Evolutionary conservation across 2,329 filamentous ascomycete genomes (phyloP), one percentile per base, ranked within the genome.

Genomic region (Cordyceps cicadae): DNA sequence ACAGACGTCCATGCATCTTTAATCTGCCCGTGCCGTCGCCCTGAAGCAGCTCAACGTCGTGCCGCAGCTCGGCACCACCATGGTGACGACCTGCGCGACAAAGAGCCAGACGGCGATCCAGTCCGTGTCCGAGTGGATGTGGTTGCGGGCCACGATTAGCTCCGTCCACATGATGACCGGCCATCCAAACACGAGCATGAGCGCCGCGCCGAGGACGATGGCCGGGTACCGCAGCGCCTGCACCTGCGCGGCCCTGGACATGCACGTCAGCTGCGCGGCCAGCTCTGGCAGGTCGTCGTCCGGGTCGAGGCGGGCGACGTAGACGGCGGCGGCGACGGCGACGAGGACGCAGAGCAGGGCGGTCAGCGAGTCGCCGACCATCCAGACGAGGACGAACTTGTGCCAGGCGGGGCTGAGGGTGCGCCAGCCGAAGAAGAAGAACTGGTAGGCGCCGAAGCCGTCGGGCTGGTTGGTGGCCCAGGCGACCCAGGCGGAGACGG

Each of bases 351-450:
- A 50, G 37, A 26, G 45, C 19, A 59, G 19, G 34, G 60, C 58
- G 26, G 60, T 54, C 14, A 64, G 8, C n/a, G 62, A 62, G 60
- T 64, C 63, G 52, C 56, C 46, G 26, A 63, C 54, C 63, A 63
- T 62, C 63, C 63, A 64, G 11, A 62, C 49, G n/a, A 65, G 56
- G 21, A 64, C 45, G 50, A 64, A 65, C 56, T 64, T 65, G 59
- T 65, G 63, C 64, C 64, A 65, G 32, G 53, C 62, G 37, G 50
- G 32, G 41, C n/a, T 63, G 15, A 65, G 61, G 26, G 49, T 65
- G 39, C 64, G 61, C 64, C 64, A 65, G 26, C 64, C 64, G 41
- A 65, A 65, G 56, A 65, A 65, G 61, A 65, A 65, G 61, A 65
- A 65, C 54, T 64, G 37, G 59, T 63, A 65, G 32, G 60, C 62